These are phyloP conservation scores for Rachicladosporium sp. DNA, from an alignment of 2,329 filamentous ascomycete species.

Conservation along the genomic window DNA sequence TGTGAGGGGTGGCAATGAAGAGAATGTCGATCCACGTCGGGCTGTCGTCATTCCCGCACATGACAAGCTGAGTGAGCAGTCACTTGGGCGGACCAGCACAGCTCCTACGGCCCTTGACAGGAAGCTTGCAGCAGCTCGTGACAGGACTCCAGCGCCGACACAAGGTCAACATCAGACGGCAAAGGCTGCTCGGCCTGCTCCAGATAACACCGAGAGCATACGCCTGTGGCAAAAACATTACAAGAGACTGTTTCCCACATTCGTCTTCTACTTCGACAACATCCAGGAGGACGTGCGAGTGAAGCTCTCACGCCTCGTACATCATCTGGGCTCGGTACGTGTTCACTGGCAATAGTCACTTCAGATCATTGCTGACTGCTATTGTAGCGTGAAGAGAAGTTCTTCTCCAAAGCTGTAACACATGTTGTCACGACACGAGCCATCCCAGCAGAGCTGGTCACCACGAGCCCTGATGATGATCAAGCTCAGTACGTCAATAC, in stretches of 20 bases:
- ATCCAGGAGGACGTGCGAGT: constrained; percentile 67
- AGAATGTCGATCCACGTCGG: constrained; percentile 23
- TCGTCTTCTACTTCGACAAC: constrained; percentile 94
- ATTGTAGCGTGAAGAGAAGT: constrained; percentile 68
- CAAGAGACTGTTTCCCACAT: constrained; percentile 73
- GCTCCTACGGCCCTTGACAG: constrained; percentile 47
- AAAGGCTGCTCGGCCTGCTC: constrained; percentile 10
- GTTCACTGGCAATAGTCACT: constrained; percentile 17
- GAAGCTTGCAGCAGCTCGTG: constrained; percentile 45
- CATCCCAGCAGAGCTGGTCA: constrained; percentile 53
- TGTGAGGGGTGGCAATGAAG: constrained; percentile 41
- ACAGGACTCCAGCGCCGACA: constrained; percentile 23
- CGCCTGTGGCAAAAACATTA: constrained; percentile 84
- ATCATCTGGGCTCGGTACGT: constrained; percentile 74
- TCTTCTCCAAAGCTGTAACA: constrained; percentile 89
- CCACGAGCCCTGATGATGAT: constrained; percentile 30
- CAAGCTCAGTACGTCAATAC: constrained; percentile 33
- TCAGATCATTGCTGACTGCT: constrained; percentile 4
- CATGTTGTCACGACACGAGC: constrained; percentile 85
- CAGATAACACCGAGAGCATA: constrained; percentile 49
- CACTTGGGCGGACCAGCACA: constrained; percentile 40
- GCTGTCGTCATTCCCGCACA: constrained; percentile 16
- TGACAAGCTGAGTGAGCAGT: constrained; percentile 26
- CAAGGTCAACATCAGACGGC: constrained; percentile 19
- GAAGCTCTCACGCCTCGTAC: constrained; percentile 66